Evolutionary conservation across 352 stramenopile genomes (phyloP), one percentile per base, ranked within the genome.

Genomic region (Globisporangium acanthophoron): DNA sequence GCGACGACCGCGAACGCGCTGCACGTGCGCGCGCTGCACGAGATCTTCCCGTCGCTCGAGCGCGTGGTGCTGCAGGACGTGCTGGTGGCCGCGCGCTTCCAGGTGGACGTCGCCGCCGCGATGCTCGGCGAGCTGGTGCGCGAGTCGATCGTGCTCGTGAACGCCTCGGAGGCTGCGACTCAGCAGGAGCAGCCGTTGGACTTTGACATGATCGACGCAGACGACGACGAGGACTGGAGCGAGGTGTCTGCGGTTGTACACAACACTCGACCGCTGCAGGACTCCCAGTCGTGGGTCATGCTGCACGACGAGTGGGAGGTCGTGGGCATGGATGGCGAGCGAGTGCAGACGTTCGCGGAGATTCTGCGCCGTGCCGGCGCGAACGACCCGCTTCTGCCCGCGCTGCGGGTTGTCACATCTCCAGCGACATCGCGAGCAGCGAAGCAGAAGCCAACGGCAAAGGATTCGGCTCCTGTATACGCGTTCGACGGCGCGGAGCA

Each of bases 241-340:
- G 71, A 85, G 27, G 75, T 87, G 39, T 56, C 66, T 20, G 69
- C 48, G 15, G 57, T 53, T 43, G 24, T 43, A 3, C 40, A 46
- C 11, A 3, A 16, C 11, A 20, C 52, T 1, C 24, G 5, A 12
- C 33, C 33, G 33, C 33, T 37, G 33, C 33, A 37, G 33, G 33
- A 37, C 61, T 73, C 45, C 87, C 75, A 74, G 73, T 86, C 13
- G 54, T 87, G 40, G 72, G 18, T 27, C 6, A 21, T 16, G 43
- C 43, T 89, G 29, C 77, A 86, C 53, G 71, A 91, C 61, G 77
- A 89, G 44, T 89, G 81, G 81, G 79, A 91, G 53, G 66, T 89
- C 21, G 69, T 91, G 11, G 75, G 33, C 50, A 66, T 67, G 61
- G 56, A 76, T 48, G 62, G 64, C 16, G 62, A 80, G 29, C 73